Base-by-base conservation (phyloP, 768 basidiomycete genomes). In the Hygrophoropsis aurantiaca region DNA sequence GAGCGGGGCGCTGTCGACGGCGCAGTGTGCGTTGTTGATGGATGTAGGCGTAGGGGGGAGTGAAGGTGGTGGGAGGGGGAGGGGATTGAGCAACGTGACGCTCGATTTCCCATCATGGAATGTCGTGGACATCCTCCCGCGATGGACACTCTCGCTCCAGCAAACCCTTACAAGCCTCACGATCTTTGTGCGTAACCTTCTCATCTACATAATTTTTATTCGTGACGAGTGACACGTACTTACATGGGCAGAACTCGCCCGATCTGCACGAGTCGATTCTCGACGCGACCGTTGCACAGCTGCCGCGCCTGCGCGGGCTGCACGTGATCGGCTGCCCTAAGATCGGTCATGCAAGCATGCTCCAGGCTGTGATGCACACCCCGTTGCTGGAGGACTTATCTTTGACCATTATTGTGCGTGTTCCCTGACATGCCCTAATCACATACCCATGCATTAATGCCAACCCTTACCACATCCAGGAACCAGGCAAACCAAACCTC, bases 21-120 rank as follows among this genome's bases (percentile, higher is more conserved):
- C 73, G 16, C 83, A 87, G 53, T 61, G 75, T 0, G 55, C 64
- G 16, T 62, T 71, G 44, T 67, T 87, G 20, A 47, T 67, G 11
- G 57, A 70, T 19, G 50, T 81, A 15, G 49, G n/a, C n/a, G n/a
- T n/a, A n/a, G n/a, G n/a, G n/a, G n/a, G n/a, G n/a, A n/a, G n/a
- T n/a, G n/a, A n/a, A n/a, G n/a, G n/a, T n/a, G n/a, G n/a, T n/a
- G n/a, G n/a, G n/a, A n/a, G n/a, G n/a, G n/a, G n/a, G n/a, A 51
- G 16, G 62, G 61, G 38, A 0, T 59, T 87, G 25, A 69, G 70
- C 10, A 70, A 59, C 19, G 54, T 90, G 13, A 65, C 74, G 5
- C 64, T 90, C 21, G 80, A 87, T 41, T 71, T 64, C 42, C 78
- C 81, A n/a, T 80, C 80, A 3, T 83, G 82, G 81, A 78, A 75